These are phyloP conservation scores for Ramularia endophylla DNA, from an alignment of 2,329 filamentous ascomycete genomes.

Conservation along the genomic window DNA sequence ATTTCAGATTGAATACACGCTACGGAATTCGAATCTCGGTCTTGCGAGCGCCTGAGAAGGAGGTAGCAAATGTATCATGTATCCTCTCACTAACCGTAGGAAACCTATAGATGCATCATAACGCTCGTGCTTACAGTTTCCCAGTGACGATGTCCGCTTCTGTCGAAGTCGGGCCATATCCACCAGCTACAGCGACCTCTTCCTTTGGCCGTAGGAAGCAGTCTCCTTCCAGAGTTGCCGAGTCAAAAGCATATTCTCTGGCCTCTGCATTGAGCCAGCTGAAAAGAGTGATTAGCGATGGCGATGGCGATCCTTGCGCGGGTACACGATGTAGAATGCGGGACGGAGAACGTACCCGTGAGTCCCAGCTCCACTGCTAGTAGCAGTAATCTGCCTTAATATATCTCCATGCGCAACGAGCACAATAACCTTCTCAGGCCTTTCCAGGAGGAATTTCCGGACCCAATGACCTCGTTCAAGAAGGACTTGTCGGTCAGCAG, in stretches of 20 bases:
- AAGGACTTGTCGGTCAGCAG: slow-evolving; percentile 15
- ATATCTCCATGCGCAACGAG: slow-evolving; percentile 32
- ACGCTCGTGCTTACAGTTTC: slow-evolving; percentile 14
- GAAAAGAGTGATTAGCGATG: too few species aligned
- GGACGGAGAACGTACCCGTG: slow-evolving; percentile 18
- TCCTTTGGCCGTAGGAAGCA: slow-evolving; percentile 22
- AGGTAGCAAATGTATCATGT: too few species aligned
- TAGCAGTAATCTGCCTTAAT: slow-evolving; percentile 24
- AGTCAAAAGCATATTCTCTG: slow-evolving; percentile 25
- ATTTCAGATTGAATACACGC: too few species aligned
- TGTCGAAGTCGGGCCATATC: slow-evolving; percentile 26
- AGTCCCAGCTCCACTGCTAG: slow-evolving; percentile 16
- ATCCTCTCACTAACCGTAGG: too few species aligned
- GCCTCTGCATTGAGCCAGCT: slow-evolving; percentile 29
- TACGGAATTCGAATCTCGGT: too few species aligned
- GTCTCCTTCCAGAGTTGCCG: slow-evolving; percentile 22
- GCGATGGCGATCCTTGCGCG: too few species aligned
- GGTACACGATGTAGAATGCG: too few species aligned
- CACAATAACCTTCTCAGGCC: slow-evolving; percentile 29
- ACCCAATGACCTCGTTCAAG: slow-evolving; percentile 26
- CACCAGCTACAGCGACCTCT: slow-evolving; percentile 27
- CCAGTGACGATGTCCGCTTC: slow-evolving; percentile 22
- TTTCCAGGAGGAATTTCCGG: slow-evolving; percentile 24
- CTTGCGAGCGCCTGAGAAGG: too few species aligned
- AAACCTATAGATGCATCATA: too few species aligned